These are phyloP conservation scores for Hypocreales sp. DNA, from an alignment of 2,329 filamentous ascomycete species.

Conservation along the genomic window DNA sequence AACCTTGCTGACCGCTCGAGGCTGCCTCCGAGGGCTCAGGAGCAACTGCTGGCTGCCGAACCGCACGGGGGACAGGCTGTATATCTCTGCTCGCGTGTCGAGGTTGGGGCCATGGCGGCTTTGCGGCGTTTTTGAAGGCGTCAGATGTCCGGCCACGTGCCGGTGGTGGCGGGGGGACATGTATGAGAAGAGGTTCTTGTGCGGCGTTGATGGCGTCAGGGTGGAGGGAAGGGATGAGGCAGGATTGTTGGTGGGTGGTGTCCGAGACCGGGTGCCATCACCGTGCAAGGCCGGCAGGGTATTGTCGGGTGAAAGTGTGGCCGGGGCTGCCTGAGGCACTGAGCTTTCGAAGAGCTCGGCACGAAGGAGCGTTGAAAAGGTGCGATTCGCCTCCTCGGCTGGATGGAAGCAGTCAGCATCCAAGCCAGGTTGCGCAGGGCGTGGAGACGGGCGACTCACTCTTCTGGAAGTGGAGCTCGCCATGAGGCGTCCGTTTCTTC, in stretches of 20 bases:
- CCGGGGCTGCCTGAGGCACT: conserved; percentile 64
- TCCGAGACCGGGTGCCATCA: conserved; percentile 60
- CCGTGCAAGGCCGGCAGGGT: conserved; percentile 32
- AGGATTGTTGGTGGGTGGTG: conserved; percentile 55
- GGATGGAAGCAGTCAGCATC: conserved; percentile 2
- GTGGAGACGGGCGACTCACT: conserved; percentile 51
- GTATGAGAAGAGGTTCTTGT: conserved; percentile 94
- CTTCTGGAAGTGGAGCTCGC: conserved; percentile 86
- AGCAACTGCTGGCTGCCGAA: conserved; percentile 89
- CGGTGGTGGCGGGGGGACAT: conserved; percentile 59
- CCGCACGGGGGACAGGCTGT: conserved; percentile 87
- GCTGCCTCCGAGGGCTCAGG: conserved; percentile 75
- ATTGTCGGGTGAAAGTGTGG: conserved; percentile 45
- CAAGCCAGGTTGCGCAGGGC: no score
- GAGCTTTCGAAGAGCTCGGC: conserved; percentile 86
- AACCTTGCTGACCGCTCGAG: conserved; percentile 83
- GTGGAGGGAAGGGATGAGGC: conserved; percentile 51
- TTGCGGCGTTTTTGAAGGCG: conserved; percentile 77
- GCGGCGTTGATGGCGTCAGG: conserved; percentile 83
- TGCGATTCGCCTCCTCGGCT: conserved; percentile 90
- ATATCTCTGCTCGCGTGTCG: conserved; percentile 81
- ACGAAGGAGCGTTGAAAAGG: conserved; percentile 74
- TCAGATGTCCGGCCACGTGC: conserved; percentile 64
- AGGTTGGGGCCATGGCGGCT: conserved; percentile 78
- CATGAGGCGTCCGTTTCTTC: conserved; percentile 72